Evolutionary conservation across 129 eudicot genomes (phyloP), one percentile per base, ranked within the genome.

Genomic region (Lactuca sativa): DNA sequence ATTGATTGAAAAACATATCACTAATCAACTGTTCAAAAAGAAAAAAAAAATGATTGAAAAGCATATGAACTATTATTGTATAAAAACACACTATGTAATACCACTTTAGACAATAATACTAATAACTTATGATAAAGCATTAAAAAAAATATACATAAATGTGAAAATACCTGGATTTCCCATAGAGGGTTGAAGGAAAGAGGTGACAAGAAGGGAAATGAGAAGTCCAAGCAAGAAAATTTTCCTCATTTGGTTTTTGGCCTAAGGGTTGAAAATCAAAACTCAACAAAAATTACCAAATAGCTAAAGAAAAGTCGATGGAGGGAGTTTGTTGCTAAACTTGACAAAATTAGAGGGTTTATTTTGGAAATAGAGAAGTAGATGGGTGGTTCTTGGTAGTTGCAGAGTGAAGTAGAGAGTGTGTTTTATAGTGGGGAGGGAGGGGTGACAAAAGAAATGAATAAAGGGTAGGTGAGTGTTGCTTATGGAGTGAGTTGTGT

Each of bases 371-470:
- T 48, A 55, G 54, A 62, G 44, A 66, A 66, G 64, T 61, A 43
- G 56, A 68, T 36, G 36, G 70, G 70, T 40, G 21, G 61, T 40
- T 52, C 2, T 40, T 69, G 51, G 76, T 43, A 32, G 76, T 13
- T 77, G 44, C 53, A 69, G 11, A 55, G 70, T 62, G 54, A 51
- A 62, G 40, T 5, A 60, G 7, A 48, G 12, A 72, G 81, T 15
- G 66, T 77, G 64, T 62, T 77, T 62, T 77, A 77, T 77, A 69
- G 76, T 12, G 66, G 49, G 43, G 34, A 62, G 6, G 14, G 25
- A 59, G 41, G 81, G 65, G 76, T 77, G 81, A 69, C 71, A 56
- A 77, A 77, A 61, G 60, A 53, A 43, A 70, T 77, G 81, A 77
- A 41, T 62, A 54, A 43, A 69, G 68, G 58, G 71, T 77, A 69